Evolutionary conservation across 805 yeast genomes (phyloP).

Genomic region (Hanseniaspora opuntiae): DNA sequence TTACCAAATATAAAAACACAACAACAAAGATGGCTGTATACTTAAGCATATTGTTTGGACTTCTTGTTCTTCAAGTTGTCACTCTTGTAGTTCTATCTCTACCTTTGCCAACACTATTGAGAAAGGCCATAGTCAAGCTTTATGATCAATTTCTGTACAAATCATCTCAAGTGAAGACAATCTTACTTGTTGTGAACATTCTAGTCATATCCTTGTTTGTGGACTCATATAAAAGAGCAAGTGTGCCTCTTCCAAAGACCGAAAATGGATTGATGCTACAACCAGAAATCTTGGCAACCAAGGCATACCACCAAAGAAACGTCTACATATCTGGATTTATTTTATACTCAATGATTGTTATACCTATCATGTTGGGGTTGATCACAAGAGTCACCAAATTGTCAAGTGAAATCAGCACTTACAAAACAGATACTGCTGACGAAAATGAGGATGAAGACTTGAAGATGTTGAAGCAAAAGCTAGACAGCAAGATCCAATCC

Average conservation of each 20-base stretch:
- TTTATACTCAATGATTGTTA: constrained; percentile 40
- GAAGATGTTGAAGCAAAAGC: constrained; percentile 29
- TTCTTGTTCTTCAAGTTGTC: constrained; percentile 41
- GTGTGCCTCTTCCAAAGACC: constrained; percentile 22
- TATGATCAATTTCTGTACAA: constrained; percentile 25
- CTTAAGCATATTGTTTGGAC: constrained; percentile 30
- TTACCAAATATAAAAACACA: background rate
- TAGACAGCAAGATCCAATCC: constrained; percentile 23
- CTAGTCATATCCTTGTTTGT: constrained; percentile 38
- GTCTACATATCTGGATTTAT: constrained; percentile 52
- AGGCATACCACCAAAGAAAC: constrained; percentile 52
- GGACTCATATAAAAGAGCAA: constrained; percentile 40
- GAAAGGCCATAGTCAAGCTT: constrained; percentile 31
- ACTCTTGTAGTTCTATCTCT: constrained; percentile 35
- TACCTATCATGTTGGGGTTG: constrained; percentile 40
- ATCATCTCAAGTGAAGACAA: constrained; percentile 33
- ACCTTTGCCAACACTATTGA: constrained; percentile 40
- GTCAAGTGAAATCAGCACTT: constrained; percentile 27
- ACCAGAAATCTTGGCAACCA: constrained; percentile 42
- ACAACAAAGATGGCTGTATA: constrained; percentile 22
- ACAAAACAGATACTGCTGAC: constrained; percentile 13
- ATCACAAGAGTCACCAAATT: constrained; percentile 37
- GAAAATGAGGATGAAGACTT: constrained; percentile 23
- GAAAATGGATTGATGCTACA: constrained; percentile 19
- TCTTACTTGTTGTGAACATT: constrained; percentile 29